Conservation (phyloP, 257 asterid genomes). For the Nicotiana undulata region DNA sequence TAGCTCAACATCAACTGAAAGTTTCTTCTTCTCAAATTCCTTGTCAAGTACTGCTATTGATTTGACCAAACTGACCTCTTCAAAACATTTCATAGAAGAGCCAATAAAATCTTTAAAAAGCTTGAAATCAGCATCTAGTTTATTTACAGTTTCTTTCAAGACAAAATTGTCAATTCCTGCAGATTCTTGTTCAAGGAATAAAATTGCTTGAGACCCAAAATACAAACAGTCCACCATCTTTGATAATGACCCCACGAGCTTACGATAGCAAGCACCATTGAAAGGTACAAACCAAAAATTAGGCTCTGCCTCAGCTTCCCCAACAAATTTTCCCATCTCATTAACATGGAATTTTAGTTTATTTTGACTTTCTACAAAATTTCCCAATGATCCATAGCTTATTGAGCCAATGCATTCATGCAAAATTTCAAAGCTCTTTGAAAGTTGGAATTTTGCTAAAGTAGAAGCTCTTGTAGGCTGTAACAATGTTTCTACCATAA, state of each 20-base stretch:
- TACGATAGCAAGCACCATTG: conserved; percentile 37
- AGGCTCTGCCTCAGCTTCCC: conserved; percentile 82
- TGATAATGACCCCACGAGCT: conserved; percentile 45
- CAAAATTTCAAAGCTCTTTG: conserved; percentile 28
- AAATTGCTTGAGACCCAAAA: conserved; percentile 39
- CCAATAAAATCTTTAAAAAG: conserved; percentile 28
- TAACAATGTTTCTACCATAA: conserved; percentile 57
- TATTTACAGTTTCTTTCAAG: conserved; percentile 28
- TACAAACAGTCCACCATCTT: conserved; percentile 46
- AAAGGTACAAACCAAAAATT: conserved; percentile 87
- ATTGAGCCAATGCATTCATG: conserved; percentile 29
- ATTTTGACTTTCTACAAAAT: conserved; percentile 26
- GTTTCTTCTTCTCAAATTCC: conserved; percentile 44
- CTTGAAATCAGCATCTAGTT: conserved; percentile 44
- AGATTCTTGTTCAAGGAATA: conserved; percentile 44
- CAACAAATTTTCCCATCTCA: conserved; percentile 49
- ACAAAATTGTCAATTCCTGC: conserved; percentile 13
- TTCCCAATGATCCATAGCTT: conserved; percentile 14
- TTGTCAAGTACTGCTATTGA: conserved; percentile 33
- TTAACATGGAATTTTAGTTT: conserved; percentile 27
- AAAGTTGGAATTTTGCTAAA: conserved; percentile 55
- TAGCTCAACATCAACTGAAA: conserved; percentile 42
- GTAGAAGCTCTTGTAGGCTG: conserved; percentile 80
- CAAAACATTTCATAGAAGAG: conserved; percentile 42
- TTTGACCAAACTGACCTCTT: conserved; percentile 45